These are phyloP conservation scores for Trichaptum fuscoviolaceum DNA, from an alignment of 768 basidiomycete species.

Conservation along the genomic window DNA sequence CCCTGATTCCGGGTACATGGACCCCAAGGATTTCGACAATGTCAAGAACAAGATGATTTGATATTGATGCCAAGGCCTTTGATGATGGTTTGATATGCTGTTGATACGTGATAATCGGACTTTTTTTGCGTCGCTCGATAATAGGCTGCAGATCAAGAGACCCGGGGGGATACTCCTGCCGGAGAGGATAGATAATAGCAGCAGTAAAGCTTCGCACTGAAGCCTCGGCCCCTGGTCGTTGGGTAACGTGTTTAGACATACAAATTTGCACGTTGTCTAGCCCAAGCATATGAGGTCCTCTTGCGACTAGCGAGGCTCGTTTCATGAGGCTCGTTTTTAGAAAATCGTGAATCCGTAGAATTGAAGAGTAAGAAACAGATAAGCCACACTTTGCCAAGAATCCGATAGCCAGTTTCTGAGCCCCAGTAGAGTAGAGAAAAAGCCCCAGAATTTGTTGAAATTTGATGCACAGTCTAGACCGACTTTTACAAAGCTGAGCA, in stretches of 20 bases:
- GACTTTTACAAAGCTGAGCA: neutral
- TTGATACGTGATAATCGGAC: neutral
- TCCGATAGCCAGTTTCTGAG: conserved; percentile 26
- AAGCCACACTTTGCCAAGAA: conserved; percentile 26
- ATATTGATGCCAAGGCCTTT: neutral
- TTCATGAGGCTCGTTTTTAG: neutral
- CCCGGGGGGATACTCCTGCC: neutral
- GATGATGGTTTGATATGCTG: neutral
- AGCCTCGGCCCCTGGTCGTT: neutral
- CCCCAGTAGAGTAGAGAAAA: conserved; percentile 29
- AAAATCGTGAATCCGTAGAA: conserved; percentile 15
- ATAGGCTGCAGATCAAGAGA: neutral
- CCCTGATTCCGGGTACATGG: neutral
- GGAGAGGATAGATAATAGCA: conserved; percentile 1
- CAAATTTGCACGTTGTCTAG: neutral
- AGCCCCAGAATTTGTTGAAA: conserved; percentile 21
- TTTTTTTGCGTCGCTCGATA: neutral
- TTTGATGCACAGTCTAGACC: neutral
- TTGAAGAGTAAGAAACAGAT: conserved; percentile 25
- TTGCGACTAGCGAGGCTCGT: neutral
- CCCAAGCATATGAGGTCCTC: conserved; percentile 2
- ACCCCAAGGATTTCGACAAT: neutral
- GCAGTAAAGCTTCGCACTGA: neutral
- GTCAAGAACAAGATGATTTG: neutral
- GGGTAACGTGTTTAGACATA: conserved; percentile 1